Evolutionary conservation across 352 stramenopile genomes (phyloP), one percentile per base, ranked within the genome.

Genomic region (Phytophthora quininea): DNA sequence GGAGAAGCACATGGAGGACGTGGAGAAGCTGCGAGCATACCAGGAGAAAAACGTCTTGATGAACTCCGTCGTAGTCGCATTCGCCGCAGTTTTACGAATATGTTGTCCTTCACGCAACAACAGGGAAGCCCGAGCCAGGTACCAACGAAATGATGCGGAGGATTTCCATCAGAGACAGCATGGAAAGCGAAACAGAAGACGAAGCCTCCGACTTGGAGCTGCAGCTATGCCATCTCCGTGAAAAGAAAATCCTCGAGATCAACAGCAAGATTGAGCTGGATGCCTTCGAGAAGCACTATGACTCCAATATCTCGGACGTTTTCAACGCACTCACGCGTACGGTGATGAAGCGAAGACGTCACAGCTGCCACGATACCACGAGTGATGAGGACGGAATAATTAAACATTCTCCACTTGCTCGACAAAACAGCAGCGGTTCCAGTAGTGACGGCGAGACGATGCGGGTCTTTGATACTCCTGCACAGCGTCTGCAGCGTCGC

Each of bases 1-100:
- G 0, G 45, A 67, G 31, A 50, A 35, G 27, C 74, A 86, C 55
- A 68, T 86, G 60, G 70, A 80, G n/a, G 80, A 77, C 24, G 49
- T 86, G 1, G 67, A 80, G 32, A 86, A 82, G 67, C 65, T 84
- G 1, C 46, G 47, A 4, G 75, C 67, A 27, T 86, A 80, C 51
- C 58, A 61, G 0, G 63, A 73, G n/a, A 84, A 84, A 65, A 79
- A 49, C 53, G 54, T 6, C 54, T 62, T 6, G 75, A 81, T 8
- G 30, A n/a, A 3, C 19, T 67, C 15, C 69, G 65, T 0, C 46
- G 65, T 8, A 15, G 67, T 29, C 62, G 57, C 3, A 57, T 63
- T 24, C 71, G 62, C 11, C 38, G 50, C 32, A 79, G 71, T 35
- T 69, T 76, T 11, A 31, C 37, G 37, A 45, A 15, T 30, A 35